phyloP scores from a whole-genome alignment of 257 asterid species.

The Agastache rugosa region DNA sequence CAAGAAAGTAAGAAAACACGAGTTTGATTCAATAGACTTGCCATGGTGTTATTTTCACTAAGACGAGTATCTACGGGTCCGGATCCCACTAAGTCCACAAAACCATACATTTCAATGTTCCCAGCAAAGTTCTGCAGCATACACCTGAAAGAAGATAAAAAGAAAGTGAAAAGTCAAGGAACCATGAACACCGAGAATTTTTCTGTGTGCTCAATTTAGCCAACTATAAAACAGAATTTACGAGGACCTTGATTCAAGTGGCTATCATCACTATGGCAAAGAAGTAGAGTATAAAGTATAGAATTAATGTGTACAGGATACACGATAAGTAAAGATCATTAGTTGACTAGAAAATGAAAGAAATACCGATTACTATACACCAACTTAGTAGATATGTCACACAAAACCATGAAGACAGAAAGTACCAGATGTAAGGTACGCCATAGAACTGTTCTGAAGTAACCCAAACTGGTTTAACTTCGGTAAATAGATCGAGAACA shows the following conservation, averaged over 20 bases:
- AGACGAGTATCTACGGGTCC: slow-evolving; percentile 83
- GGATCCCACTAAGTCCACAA: slow-evolving; percentile 73
- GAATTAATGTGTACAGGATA: background rate
- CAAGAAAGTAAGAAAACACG: background rate
- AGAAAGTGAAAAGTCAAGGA: slow-evolving; percentile 7
- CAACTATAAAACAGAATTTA: background rate
- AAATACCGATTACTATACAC: background rate
- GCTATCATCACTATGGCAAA: background rate
- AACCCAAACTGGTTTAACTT: slow-evolving; percentile 87
- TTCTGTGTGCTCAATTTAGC: background rate
- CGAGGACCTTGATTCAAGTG: background rate
- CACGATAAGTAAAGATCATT: too few relatives aligned
- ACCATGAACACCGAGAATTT: background rate
- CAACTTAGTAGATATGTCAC: slow-evolving; percentile 6
- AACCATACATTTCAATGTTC: slow-evolving; percentile 83
- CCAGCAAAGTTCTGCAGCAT: slow-evolving; percentile 95
- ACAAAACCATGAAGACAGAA: slow-evolving; percentile 24
- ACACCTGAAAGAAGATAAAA: slow-evolving; percentile 63
- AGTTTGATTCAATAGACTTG: slow-evolving; percentile 42
- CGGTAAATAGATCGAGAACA: slow-evolving; percentile 85
- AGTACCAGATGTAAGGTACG: slow-evolving; percentile 77
- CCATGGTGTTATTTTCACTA: slow-evolving; percentile 86
- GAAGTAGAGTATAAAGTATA: background rate
- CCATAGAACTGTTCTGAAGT: slow-evolving; percentile 85
- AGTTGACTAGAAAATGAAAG: background rate